A percentile compares a stretch with the other conserved stretches of the same genome.
Conservation (phyloP, 2,329 filamentous ascomycete genomes). For the Alternaria arbusti region DNA sequence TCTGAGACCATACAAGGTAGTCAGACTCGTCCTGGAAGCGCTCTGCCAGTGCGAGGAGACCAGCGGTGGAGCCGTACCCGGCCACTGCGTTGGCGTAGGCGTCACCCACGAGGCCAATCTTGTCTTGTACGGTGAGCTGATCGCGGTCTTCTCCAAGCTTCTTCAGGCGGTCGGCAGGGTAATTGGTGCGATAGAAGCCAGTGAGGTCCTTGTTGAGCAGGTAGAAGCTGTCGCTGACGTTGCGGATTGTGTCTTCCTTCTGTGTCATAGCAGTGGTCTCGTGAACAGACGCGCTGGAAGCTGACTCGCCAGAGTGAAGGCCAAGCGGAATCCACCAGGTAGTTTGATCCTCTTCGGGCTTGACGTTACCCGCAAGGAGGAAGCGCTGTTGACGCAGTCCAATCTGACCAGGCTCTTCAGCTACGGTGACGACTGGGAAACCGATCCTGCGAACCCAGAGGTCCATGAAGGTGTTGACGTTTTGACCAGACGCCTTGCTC, state of each 20-base stretch:
- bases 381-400: slow-evolving; percentile 86
- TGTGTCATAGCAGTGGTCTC: slow-evolving; percentile 72
- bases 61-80: slow-evolving; percentile 81
- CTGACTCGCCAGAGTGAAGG: slow-evolving; percentile 72
- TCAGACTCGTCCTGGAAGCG: slow-evolving; percentile 83
- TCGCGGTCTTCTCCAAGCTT: slow-evolving; percentile 80
- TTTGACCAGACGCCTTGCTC: slow-evolving; percentile 83
- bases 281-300: slow-evolving; percentile 64
- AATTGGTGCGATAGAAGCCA: slow-evolving; percentile 92
- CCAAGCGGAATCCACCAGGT: slow-evolving; percentile 95
- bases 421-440: slow-evolving; percentile 86
- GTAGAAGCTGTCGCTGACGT: slow-evolving; percentile 82
- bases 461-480: slow-evolving; percentile 87
- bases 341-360: slow-evolving; percentile 87
- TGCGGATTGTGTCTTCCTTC: slow-evolving; percentile 78
- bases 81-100: slow-evolving; percentile 88
- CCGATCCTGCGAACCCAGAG: slow-evolving; percentile 96
- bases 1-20: slow-evolving; percentile 88
- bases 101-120: slow-evolving; percentile 90
- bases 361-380: slow-evolving; percentile 88
- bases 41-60: slow-evolving; percentile 81
- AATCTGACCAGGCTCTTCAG: slow-evolving; percentile 83
- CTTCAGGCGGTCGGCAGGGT: slow-evolving; percentile 80
- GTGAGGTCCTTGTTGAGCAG: slow-evolving; percentile 90
- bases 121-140: slow-evolving; percentile 82